Conservation (phyloP, 192 early-diverging fungal genomes). For the Backusella psychrophila region DNA sequence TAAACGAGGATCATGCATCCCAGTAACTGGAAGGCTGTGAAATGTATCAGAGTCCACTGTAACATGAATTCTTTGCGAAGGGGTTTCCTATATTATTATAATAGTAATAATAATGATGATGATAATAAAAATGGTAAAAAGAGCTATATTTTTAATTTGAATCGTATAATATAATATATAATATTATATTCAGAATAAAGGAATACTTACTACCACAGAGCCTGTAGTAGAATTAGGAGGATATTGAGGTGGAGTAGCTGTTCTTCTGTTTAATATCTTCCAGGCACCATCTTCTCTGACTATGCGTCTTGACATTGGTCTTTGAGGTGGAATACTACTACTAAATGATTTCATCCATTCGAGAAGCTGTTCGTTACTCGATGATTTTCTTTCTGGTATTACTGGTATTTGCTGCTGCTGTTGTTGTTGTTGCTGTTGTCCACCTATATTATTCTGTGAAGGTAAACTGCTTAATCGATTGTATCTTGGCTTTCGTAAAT, state of each 20-base stretch:
- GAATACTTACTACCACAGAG: neutral
- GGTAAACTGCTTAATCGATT: neutral
- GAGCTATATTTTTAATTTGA: neutral
- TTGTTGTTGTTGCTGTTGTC: neutral
- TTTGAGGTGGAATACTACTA: neutral
- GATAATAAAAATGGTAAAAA: neutral
- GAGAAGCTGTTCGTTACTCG: slow-evolving; percentile 2
- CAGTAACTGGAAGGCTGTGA: slow-evolving; percentile 27
- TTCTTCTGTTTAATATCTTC: slow-evolving; percentile 3
- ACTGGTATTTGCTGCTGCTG: neutral
- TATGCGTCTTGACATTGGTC: slow-evolving; percentile 1
- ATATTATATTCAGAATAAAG: neutral
- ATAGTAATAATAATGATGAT: neutral
- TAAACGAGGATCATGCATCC: slow-evolving; percentile 12
- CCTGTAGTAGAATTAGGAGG: neutral
- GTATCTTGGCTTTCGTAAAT: neutral
- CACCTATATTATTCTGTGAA: neutral
- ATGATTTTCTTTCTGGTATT: slow-evolving; percentile 17
- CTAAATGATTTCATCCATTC: slow-evolving; percentile 7
- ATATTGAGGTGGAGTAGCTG: neutral
- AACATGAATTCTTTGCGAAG: slow-evolving; percentile 30
- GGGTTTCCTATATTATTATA: neutral
- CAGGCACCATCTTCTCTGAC: slow-evolving; percentile 1
- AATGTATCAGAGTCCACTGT: slow-evolving; percentile 26
- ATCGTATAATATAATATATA: neutral